These are phyloP conservation scores for Exophiala bonariae DNA, from an alignment of 2,329 filamentous ascomycete species.

Conservation along the genomic window DNA sequence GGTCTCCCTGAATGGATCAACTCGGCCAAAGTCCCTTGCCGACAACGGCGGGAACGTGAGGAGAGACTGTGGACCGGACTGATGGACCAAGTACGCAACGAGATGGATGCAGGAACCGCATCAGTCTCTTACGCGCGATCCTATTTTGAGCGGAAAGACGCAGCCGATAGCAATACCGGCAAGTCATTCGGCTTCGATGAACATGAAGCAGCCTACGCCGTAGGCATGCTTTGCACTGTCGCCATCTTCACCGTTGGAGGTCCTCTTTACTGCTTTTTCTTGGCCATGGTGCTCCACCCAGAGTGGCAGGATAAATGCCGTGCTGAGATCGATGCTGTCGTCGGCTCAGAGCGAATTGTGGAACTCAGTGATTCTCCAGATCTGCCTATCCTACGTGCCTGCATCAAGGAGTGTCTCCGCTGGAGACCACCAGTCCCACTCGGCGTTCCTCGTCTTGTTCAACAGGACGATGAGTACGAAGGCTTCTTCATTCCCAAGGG, in stretches of 20 bases:
- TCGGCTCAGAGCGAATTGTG: slow-evolving; percentile 41
- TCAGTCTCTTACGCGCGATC: slow-evolving; percentile 15
- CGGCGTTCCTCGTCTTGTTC: slow-evolving; percentile 54
- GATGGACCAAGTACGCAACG: slow-evolving; percentile 10
- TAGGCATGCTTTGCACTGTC: slow-evolving; percentile 29
- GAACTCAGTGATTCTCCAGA: slow-evolving; percentile 41
- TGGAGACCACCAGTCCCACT: slow-evolving; percentile 50
- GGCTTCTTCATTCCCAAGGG: slow-evolving; percentile 53
- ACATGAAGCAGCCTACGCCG: slow-evolving; percentile 29
- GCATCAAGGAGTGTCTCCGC: slow-evolving; percentile 45
- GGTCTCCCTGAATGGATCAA: slow-evolving; percentile 19
- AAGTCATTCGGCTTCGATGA: slow-evolving; percentile 23
- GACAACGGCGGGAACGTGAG: slow-evolving; percentile 16
- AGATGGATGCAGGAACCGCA: slow-evolving; percentile 12
- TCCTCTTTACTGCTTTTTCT: slow-evolving; percentile 30
- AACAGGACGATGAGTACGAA: slow-evolving; percentile 51
- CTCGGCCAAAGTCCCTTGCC: slow-evolving; percentile 9
- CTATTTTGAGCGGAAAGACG: slow-evolving; percentile 9
- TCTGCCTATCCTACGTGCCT: slow-evolving; percentile 41
- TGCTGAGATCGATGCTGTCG: slow-evolving; percentile 46
- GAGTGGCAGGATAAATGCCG: slow-evolving; percentile 49
- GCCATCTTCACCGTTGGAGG: slow-evolving; percentile 30
- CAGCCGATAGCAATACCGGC: slow-evolving; percentile 3
- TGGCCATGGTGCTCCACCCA: slow-evolving; percentile 51
- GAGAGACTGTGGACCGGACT: slow-evolving; percentile 16